Evolutionary conservation across 768 basidiomycete genomes (phyloP).

Genomic region (Suillus brevipes): DNA sequence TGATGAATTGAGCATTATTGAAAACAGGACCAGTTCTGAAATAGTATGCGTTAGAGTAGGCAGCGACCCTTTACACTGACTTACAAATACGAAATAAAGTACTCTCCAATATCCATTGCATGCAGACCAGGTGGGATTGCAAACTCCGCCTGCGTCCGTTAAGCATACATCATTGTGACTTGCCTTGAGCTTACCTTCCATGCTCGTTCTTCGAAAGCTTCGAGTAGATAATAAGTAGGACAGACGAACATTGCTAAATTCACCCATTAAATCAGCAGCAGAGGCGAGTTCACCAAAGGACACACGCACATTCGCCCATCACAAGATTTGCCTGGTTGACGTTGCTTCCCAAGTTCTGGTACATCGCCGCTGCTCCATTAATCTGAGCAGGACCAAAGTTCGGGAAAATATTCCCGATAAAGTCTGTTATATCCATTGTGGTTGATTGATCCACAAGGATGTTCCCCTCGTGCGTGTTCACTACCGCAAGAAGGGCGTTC

Average conservation of each 20-base stretch:
- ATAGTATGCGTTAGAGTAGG: background rate
- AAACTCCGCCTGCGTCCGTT: conserved; percentile 22
- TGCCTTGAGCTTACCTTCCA: conserved; percentile 31
- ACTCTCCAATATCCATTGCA: conserved; percentile 39
- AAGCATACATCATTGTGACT: conserved; percentile 16
- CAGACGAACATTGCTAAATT: conserved; percentile 30
- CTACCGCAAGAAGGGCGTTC: conserved; percentile 27
- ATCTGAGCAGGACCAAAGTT: conserved; percentile 30
- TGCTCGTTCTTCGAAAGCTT: conserved; percentile 21
- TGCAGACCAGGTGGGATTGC: conserved; percentile 33
- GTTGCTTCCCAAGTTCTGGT: conserved; percentile 32
- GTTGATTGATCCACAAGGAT: conserved; percentile 25
- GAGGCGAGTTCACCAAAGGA: background rate
- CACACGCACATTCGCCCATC: conserved; percentile 41
- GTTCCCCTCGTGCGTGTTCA: conserved; percentile 35
- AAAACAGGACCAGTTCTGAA: conserved; percentile 14
- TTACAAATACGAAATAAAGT: conserved; percentile 38
- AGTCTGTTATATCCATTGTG: conserved; percentile 21
- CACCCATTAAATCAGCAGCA: background rate
- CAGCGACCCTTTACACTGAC: conserved; percentile 6
- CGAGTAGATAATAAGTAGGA: conserved; percentile 21
- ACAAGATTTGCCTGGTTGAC: conserved; percentile 35
- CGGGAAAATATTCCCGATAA: conserved; percentile 40
- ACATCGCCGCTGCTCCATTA: conserved; percentile 26
- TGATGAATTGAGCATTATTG: conserved; percentile 29